Base-by-base conservation (phyloP, 495 filamentous ascomycete genomes). In the Penicillium verhagenii region DNA sequence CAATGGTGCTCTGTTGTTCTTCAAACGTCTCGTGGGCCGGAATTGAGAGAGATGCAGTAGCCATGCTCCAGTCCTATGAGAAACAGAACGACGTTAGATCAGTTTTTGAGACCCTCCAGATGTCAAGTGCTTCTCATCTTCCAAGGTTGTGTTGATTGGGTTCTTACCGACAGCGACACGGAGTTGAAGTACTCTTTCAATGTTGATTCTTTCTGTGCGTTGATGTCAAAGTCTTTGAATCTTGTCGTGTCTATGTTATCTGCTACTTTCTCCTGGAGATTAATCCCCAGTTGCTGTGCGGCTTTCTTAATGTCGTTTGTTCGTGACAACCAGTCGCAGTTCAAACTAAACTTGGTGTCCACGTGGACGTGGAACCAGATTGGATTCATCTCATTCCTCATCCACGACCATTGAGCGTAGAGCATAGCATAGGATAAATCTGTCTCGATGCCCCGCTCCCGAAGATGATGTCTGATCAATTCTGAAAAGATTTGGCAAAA, bases 301-400 rank as follows among this genome's bases (percentile, higher is more conserved):
- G 58, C 54, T 0, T 28, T 13, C 9, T 54, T 42, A 20, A 75
- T 70, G 6, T n/a, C 46, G 18, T 49, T 13, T 1, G 43, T 45
- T n/a, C 28, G 43, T 11, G 20, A 4, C 13, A 18, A 28, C 44
- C 50, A 50, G 51, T 39, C 28, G 16, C 47, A 31, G 26, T 20
- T 16, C 26, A 25, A 31, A n/a, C n/a, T n/a, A n/a, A 50, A 46
- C 39, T 53, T 38, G 19, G 24, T 33, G 31, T 48, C 54, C 0
- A 53, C 8, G 26, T 72, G 65, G 0, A 74, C 68, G n/a, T 61
- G 42, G 0, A 40, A 33, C 67, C 69, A 74, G 0, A 69, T 51
- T 0, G 43, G 24, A 14, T 68, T 47, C 0, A 40, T 37, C 6
- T 29, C 14, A 2, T 47, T 16, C n/a, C 20, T 48, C 56, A 74